These are phyloP conservation scores for Pelargonium cotyledonis DNA, from an alignment of 441 rosid genomes.

Conservation along the genomic window DNA sequence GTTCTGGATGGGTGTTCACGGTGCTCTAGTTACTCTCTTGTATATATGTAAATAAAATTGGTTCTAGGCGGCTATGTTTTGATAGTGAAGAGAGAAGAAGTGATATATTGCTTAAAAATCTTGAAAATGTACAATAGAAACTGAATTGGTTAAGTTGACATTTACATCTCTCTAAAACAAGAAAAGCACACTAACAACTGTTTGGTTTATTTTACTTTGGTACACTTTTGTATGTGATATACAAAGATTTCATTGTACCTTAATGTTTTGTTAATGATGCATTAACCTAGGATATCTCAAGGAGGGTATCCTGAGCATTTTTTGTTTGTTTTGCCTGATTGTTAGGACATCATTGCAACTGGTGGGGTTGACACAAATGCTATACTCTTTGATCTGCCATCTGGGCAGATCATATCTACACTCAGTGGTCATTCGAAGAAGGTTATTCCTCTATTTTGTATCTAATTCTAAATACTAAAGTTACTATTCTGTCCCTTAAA, in stretches of 20 bases:
- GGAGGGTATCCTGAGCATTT: background rate
- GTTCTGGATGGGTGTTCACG: background rate
- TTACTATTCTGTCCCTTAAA: background rate
- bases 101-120: too few relatives aligned
- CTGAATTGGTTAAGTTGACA: too few relatives aligned
- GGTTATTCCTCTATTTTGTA: conserved; percentile 32
- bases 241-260: too few relatives aligned
- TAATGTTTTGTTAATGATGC: too few relatives aligned
- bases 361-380: conserved; percentile 91
- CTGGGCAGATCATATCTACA: conserved; percentile 83
- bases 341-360: conserved; percentile 83
- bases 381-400: conserved; percentile 72
- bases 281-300: background rate
- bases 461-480: background rate
- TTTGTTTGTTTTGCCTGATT: conserved; percentile 5
- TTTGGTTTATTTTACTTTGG: too few relatives aligned
- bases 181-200: too few relatives aligned
- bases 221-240: too few relatives aligned
- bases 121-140: too few relatives aligned
- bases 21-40: background rate
- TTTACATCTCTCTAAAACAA: too few relatives aligned
- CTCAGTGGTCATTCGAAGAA: conserved; percentile 95
- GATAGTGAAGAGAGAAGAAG: background rate
- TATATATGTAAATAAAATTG: background rate
- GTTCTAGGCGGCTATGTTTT: background rate